These are phyloP conservation scores for Candolleomyces efflorescens DNA, from an alignment of 768 basidiomycete species.

Conservation along the genomic window DNA sequence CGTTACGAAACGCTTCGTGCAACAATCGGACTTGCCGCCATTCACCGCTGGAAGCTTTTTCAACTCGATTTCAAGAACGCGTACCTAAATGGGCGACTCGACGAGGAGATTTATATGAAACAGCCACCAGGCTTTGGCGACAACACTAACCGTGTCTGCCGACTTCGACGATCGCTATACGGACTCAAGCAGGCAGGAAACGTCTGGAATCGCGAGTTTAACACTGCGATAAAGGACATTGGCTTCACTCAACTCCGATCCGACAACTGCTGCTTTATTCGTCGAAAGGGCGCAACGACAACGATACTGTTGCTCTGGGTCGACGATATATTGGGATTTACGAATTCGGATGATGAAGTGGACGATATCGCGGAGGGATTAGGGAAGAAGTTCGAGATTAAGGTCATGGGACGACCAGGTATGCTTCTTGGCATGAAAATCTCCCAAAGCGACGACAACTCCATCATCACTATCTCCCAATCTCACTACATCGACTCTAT, in stretches of 20 bases:
- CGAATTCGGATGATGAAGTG: not conserved
- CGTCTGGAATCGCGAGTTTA: constrained; percentile 23
- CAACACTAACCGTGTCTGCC: not conserved
- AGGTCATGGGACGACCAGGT: constrained; percentile 11
- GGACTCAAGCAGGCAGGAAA: constrained; percentile 30
- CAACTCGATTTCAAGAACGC: constrained; percentile 8
- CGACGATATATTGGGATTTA: constrained; percentile 22
- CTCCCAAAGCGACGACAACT: constrained; percentile 8
- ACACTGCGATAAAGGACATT: constrained; percentile 9
- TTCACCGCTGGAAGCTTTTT: constrained; percentile 10
- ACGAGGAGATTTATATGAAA: constrained; percentile 11
- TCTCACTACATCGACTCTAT: constrained; percentile 18
- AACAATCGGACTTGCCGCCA: constrained; percentile 29
- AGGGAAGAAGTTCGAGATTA: constrained; percentile 11
- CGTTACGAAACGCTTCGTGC: constrained; percentile 19
- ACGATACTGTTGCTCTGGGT: constrained; percentile 26
- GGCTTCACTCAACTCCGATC: constrained; percentile 19
- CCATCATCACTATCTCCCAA: constrained; percentile 20
- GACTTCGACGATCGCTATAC: constrained; percentile 28
- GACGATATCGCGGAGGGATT: constrained; percentile 10
- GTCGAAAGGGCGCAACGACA: constrained; percentile 9
- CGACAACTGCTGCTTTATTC: constrained; percentile 21
- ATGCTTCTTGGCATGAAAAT: constrained; percentile 22
- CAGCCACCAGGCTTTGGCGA: constrained; percentile 8
- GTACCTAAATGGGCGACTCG: constrained; percentile 6